These are phyloP conservation scores for Didymella pomorum DNA, from an alignment of 2,329 filamentous ascomycete genomes.

Conservation along the genomic window DNA sequence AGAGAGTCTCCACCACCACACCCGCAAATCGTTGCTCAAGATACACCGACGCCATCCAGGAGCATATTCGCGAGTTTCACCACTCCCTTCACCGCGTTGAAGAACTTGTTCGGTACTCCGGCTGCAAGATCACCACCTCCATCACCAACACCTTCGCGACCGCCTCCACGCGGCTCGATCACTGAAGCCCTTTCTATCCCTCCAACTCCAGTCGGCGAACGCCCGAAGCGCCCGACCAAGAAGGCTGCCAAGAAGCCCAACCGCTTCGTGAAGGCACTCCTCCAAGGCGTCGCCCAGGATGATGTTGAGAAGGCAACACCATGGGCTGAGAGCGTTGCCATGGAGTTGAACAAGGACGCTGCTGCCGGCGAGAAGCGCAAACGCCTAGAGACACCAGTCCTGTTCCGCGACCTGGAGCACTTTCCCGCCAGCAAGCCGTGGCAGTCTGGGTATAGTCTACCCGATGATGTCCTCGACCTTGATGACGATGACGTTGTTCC, in stretches of 20 bases:
- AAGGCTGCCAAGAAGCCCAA: slow-evolving; percentile 24
- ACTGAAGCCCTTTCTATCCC: slow-evolving; percentile 37
- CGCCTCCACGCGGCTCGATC: slow-evolving; percentile 26
- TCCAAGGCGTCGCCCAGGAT: slow-evolving; percentile 30
- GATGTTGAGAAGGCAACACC: slow-evolving; percentile 32
- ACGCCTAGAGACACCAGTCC: slow-evolving; percentile 37
- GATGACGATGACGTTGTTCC: slow-evolving; percentile 42
- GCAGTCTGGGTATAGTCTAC: slow-evolving; percentile 43
- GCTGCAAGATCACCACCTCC: slow-evolving; percentile 14
- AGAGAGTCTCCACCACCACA: not conserved
- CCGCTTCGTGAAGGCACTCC: slow-evolving; percentile 28
- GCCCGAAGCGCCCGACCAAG: slow-evolving; percentile 27
- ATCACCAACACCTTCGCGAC: slow-evolving; percentile 23
- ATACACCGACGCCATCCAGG: slow-evolving; percentile 9
- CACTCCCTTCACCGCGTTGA: slow-evolving; percentile 34
- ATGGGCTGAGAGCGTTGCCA: slow-evolving; percentile 39
- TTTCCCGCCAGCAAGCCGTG: slow-evolving; percentile 45
- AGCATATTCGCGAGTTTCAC: slow-evolving; percentile 23
- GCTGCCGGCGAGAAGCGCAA: slow-evolving; percentile 40
- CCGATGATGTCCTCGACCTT: slow-evolving; percentile 35
- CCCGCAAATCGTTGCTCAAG: not conserved
- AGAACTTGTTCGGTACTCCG: slow-evolving; percentile 23
- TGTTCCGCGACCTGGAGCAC: slow-evolving; percentile 36
- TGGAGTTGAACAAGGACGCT: slow-evolving; percentile 30
- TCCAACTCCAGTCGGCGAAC: slow-evolving; percentile 42